Base-by-base conservation (phyloP, 495 filamentous ascomycete genomes). In the Hypoxylon crocopeplum region DNA sequence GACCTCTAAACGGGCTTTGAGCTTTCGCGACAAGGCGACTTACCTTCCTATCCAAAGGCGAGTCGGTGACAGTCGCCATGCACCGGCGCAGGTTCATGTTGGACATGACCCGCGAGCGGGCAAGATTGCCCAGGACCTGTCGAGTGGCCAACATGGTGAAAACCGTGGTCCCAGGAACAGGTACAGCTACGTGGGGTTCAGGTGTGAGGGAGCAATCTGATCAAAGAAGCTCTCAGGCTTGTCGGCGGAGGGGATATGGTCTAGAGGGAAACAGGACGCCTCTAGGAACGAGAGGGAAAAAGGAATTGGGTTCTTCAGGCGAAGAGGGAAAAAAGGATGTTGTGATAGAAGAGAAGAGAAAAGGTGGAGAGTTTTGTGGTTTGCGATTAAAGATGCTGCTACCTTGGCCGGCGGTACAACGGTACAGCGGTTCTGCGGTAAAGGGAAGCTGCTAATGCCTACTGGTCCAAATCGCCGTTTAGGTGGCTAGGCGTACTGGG, bases 121-220 rank as follows among this genome's bases (percentile, higher is more conserved):
- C 77, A 38, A 74, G 66, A 48, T 64, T 67, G 72, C 76, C 77
- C 72, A 79, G 71, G 66, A 80, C 67, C 71, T 83, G 80, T 74
- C 81, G 78, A 57, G 80, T 73, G 48, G 79, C 76, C 75, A 84
- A 71, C 79, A 83, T 84, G 59, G 58, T 81, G 75, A 75, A 52
- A 64, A 48, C 73, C 38, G 34, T 49, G 54, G 57, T 66, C 64
- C 65, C 47, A 66, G 64, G 64, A 51, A 52, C 24, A 13, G n/a
- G n/a, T n/a, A n/a, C n/a, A 59, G 45, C 48, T 56, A 50, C 58
- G 59, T 55, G 64, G 40, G 57, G 61, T 64, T 59, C 55, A 64
- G 63, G 50, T 22, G 22, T 36, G 30, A 39, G 34, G 55, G 55
- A 54, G 24, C 46, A 51, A 20, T 50, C 33, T 56, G 21, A 46